Percentiles rank a stretch among this genome's conserved stretches.
phyloP scores from a whole-genome alignment of 2,329 filamentous ascomycete genomes.

The Cladosporium sp. region DNA sequence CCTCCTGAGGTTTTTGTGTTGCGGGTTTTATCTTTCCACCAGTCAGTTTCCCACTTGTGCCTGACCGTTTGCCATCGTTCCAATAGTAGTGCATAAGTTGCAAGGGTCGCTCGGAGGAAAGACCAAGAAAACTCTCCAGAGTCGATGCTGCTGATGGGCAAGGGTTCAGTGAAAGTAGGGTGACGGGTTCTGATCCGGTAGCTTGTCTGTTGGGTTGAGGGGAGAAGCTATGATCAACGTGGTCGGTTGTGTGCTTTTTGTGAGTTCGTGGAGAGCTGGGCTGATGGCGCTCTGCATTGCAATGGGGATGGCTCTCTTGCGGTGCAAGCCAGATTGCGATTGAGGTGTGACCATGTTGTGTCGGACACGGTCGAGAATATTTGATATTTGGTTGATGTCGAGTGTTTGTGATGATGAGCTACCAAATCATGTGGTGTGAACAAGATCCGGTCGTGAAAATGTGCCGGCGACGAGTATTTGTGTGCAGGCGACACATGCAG shows the following conservation, averaged over 20 bases:
- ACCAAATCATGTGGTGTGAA: background rate
- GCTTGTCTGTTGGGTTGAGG: conserved; percentile 16
- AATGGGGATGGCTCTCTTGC: conserved; percentile 11
- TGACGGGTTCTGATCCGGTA: conserved; percentile 27
- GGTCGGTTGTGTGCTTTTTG: conserved; percentile 9
- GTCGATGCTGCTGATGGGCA: background rate
- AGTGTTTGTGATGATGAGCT: background rate
- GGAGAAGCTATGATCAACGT: conserved; percentile 29
- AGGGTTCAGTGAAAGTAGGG: background rate
- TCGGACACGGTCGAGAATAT: conserved; percentile 19
- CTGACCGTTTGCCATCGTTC: background rate
- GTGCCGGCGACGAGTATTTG: background rate
- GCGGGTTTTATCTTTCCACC: conserved; percentile 2
- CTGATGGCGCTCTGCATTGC: conserved; percentile 14
- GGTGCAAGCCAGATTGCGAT: conserved; percentile 17
- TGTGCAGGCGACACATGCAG: background rate
- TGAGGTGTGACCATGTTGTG: conserved; percentile 17
- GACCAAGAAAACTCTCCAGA: background rate
- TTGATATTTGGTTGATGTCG: background rate
- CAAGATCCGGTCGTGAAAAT: background rate
- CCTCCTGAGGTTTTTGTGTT: background rate
- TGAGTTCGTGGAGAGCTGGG: conserved; percentile 11
- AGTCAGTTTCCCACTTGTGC: background rate
- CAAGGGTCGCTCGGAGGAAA: background rate
- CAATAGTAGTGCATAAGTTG: background rate